These are phyloP conservation scores for Bromus sterilis DNA, from an alignment of 176 grass and related monocot genomes.

Conservation along the genomic window DNA sequence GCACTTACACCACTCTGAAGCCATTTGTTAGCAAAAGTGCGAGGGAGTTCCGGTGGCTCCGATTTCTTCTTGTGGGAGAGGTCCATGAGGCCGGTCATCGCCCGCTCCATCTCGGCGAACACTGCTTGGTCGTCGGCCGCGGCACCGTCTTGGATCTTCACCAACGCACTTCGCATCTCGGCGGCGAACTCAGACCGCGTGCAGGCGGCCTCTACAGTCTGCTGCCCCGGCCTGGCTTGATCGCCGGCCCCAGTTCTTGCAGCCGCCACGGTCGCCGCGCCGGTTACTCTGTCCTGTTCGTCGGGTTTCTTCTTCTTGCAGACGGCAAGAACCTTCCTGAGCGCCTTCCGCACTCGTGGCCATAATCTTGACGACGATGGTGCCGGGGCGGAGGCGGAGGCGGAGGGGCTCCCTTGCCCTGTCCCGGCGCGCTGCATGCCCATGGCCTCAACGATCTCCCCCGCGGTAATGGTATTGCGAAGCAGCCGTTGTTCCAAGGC, in stretches of 20 bases:
- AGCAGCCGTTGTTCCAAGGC: not conserved
- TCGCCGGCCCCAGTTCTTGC: not conserved
- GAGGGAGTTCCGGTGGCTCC: constrained; percentile 15
- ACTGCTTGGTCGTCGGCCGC: too few species aligned
- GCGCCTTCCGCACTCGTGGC: not conserved
- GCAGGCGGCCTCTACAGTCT: not conserved
- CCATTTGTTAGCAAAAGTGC: constrained; percentile 19
- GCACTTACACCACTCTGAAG: constrained; percentile 17
- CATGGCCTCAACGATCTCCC: not conserved
- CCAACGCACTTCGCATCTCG: too few species aligned
- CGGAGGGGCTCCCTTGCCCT: not conserved
- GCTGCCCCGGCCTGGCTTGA: not conserved
- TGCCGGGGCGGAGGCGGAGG: not conserved
- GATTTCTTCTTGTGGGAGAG: not conserved
- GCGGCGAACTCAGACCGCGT: constrained; percentile 9
- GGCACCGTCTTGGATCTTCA: too few species aligned
- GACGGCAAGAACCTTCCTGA: constrained; percentile 6
- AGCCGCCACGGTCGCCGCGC: not conserved
- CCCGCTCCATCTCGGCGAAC: constrained; percentile 23
- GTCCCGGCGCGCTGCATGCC: not conserved
- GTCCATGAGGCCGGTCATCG: constrained; percentile 34
- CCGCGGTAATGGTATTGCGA: not conserved
- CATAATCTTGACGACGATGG: not conserved
- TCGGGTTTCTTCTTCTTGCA: too few species aligned
- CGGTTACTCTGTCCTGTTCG: too few species aligned